phyloP scores from a whole-genome alignment of 192 early-diverging fungal genomes.

The Backusella westeae region DNA sequence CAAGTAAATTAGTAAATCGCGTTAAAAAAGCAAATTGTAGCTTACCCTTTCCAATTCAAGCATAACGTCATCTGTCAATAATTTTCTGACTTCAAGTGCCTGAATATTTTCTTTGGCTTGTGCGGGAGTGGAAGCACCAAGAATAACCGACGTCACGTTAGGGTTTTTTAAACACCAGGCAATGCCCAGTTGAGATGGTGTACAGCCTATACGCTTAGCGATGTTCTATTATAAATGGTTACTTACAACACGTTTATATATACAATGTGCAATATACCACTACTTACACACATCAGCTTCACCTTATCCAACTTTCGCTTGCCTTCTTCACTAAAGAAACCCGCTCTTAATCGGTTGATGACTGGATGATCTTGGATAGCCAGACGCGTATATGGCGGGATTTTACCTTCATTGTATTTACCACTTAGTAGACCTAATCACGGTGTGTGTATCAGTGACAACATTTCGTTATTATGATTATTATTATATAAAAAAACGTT shows the following conservation, averaged over 20 bases:
- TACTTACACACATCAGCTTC: constrained; percentile 44
- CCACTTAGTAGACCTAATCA: constrained; percentile 45
- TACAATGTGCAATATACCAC: no score
- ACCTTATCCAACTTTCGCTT: constrained; percentile 67
- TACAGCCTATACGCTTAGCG: constrained; percentile 54
- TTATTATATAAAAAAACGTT: background rate
- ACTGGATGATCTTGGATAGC: constrained; percentile 57
- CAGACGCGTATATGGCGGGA: constrained; percentile 68
- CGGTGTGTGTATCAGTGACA: no score
- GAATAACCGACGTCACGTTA: constrained; percentile 56
- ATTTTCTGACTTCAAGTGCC: constrained; percentile 52
- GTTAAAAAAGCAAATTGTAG: background rate
- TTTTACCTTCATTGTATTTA: constrained; percentile 67
- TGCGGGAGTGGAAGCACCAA: constrained; percentile 62
- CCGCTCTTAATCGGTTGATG: constrained; percentile 54
- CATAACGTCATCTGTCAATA: constrained; percentile 70
- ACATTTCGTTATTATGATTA: no score
- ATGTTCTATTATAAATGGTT: constrained; percentile 41
- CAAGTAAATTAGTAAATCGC: background rate
- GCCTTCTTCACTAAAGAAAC: constrained; percentile 61
- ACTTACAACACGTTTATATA: no score
- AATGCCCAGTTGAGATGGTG: constrained; percentile 67
- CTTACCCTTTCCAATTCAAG: constrained; percentile 58
- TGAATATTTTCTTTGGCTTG: constrained; percentile 77
- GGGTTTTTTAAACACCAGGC: constrained; percentile 77